Conservation (phyloP, 805 yeast genomes). For the Lachancea nothofagi region DNA sequence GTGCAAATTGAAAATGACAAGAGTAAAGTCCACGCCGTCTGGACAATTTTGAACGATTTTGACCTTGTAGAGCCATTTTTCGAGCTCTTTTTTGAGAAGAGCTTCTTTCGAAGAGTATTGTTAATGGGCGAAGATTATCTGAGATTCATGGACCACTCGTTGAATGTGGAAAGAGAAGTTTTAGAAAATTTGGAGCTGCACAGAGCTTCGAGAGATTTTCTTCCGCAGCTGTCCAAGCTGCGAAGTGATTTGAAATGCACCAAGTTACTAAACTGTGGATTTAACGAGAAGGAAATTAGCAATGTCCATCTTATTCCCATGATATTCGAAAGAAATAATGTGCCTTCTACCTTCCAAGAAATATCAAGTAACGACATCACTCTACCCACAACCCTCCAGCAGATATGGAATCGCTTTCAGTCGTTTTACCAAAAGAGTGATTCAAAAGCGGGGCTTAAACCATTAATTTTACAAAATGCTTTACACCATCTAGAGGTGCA, state of each 20-base stretch:
- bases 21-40: neutral
- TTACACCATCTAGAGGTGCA: slow-evolving; percentile 29
- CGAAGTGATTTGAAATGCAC: neutral
- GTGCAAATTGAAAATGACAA: neutral
- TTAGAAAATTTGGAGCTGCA: slow-evolving; percentile 1
- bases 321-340: slow-evolving; percentile 20
- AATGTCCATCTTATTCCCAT: slow-evolving; percentile 12
- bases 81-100: slow-evolving; percentile 4
- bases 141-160: slow-evolving; percentile 4
- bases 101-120: slow-evolving; percentile 5
- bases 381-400: slow-evolving; percentile 19
- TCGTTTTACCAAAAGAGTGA: slow-evolving; percentile 9
- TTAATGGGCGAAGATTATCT: slow-evolving; percentile 7
- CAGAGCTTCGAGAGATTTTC: neutral
- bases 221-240: slow-evolving; percentile 2
- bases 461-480: slow-evolving; percentile 18
- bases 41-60: slow-evolving; percentile 3
- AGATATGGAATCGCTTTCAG: slow-evolving; percentile 17
- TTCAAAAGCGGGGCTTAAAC: slow-evolving; percentile 14
- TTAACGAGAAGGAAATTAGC: neutral
- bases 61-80: slow-evolving; percentile 7
- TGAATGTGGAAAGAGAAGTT: slow-evolving; percentile 2
- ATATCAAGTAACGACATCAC: neutral
- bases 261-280: neutral
- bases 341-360: slow-evolving; percentile 18